phyloP scores from a whole-genome alignment of 2,329 filamentous ascomycete genomes.

The Fonsecaea multimorphosa region DNA sequence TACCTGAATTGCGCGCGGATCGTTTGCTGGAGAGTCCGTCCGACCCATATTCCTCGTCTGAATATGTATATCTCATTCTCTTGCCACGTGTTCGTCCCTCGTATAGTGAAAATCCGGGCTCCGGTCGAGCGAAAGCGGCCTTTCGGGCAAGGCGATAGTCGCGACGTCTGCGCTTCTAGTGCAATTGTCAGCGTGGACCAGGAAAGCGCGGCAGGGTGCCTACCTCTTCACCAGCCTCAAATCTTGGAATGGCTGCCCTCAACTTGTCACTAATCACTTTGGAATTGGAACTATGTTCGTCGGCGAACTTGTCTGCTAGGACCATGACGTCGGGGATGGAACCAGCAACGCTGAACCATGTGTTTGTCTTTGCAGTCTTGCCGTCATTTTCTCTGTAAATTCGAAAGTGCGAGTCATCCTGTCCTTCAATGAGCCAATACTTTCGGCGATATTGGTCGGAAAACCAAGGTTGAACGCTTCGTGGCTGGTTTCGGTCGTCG shows the following conservation, averaged over 20 bases:
- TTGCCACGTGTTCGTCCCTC: constrained; percentile 96
- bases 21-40: constrained; percentile 69
- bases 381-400: constrained; percentile 91
- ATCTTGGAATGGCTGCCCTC: constrained; percentile 77
- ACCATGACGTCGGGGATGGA: constrained; percentile 82
- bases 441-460: constrained; percentile 86
- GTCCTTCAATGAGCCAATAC: constrained; percentile 92
- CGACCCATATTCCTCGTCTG: constrained; percentile 72
- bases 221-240: constrained; percentile 92
- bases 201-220: constrained; percentile 41
- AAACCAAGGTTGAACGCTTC: constrained; percentile 91
- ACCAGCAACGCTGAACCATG: constrained; percentile 93
- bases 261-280: constrained; percentile 80
- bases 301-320: constrained; percentile 76
- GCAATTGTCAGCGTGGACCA: constrained; percentile 36
- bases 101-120: constrained; percentile 89
- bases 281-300: constrained; percentile 76
- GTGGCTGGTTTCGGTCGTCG: constrained; percentile 78
- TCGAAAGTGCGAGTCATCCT: constrained; percentile 91
- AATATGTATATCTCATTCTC: constrained; percentile 94
- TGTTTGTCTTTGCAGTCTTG: constrained; percentile 71
- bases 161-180: constrained; percentile 84
- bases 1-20: constrained; percentile 71
- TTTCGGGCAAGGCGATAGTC: constrained; percentile 89
- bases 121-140: constrained; percentile 83